Evolutionary conservation across 352 stramenopile species (phyloP).

Genomic region (Globisporangium emineosum): DNA sequence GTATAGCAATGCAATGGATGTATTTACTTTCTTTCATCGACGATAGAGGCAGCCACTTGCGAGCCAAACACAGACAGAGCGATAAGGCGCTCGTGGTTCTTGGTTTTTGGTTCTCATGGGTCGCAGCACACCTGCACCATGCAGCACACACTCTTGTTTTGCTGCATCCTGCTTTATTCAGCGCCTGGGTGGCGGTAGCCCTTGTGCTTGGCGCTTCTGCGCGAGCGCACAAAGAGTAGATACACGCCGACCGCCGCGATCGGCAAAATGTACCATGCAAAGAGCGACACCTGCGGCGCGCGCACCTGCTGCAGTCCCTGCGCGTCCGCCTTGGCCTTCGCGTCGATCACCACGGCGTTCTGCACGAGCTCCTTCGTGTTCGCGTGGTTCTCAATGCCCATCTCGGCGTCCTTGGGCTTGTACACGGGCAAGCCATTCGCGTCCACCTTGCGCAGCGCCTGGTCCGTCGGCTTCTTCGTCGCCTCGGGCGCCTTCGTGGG

Average conservation of each 20-base stretch:
- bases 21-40: too few relatives aligned
- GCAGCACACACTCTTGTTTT: too few relatives aligned
- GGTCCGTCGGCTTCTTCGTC: background rate
- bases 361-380: conserved; percentile 49
- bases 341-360: conserved; percentile 23
- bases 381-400: conserved; percentile 60
- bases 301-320: conserved; percentile 36
- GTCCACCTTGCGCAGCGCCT: conserved; percentile 17
- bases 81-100: too few relatives aligned
- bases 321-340: conserved; percentile 33
- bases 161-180: too few relatives aligned
- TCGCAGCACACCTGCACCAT: too few relatives aligned
- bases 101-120: too few relatives aligned
- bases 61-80: too few relatives aligned
- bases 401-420: conserved; percentile 62
- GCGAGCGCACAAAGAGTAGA: conserved; percentile 59
- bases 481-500: conserved; percentile 9
- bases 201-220: conserved; percentile 17
- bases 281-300: conserved; percentile 64
- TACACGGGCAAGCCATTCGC: conserved; percentile 22
- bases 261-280: conserved; percentile 79
- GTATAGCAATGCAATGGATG: too few relatives aligned
- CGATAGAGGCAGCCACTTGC: too few relatives aligned
- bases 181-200: conserved; percentile 12
- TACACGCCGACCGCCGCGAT: conserved; percentile 63